phyloP scores from a whole-genome alignment of 2,329 filamentous ascomycete species.

The Paecilomyces niveus region DNA sequence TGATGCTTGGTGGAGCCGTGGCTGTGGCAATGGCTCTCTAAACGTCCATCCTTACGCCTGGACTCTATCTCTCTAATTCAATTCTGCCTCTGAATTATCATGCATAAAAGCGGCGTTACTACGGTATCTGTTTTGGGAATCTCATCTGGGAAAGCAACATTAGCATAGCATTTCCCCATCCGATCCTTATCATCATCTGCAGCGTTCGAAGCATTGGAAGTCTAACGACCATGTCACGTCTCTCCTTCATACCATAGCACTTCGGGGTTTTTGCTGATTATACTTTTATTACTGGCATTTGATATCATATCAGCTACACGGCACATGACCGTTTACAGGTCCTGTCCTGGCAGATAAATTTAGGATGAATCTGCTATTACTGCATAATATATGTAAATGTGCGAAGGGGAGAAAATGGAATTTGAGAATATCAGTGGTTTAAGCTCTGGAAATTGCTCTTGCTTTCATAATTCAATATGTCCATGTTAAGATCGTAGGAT shows the following conservation, averaged over 20 bases:
- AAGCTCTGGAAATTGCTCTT: neutral
- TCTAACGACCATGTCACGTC: neutral
- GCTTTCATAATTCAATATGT: neutral
- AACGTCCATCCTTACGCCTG: neutral
- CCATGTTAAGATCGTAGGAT: neutral
- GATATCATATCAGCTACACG: neutral
- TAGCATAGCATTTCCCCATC: neutral
- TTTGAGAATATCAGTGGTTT: neutral
- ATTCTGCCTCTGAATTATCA: neutral
- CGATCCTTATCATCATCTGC: neutral
- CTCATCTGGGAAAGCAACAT: neutral
- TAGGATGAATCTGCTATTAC: neutral
- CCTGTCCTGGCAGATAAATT: neutral
- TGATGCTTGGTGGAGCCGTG: constrained; percentile 36
- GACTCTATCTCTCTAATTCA: neutral
- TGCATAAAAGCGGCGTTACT: neutral
- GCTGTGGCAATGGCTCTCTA: constrained; percentile 33
- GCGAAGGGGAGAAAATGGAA: neutral
- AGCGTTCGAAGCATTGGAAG: neutral
- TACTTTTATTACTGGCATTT: neutral
- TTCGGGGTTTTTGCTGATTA: neutral
- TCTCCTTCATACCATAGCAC: neutral
- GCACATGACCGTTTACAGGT: neutral
- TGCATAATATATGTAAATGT: neutral
- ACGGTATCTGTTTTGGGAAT: neutral